Evolutionary conservation across 371 early-diverging fungal genomes (phyloP).

Genomic region (Catenaria anguillulae): DNA sequence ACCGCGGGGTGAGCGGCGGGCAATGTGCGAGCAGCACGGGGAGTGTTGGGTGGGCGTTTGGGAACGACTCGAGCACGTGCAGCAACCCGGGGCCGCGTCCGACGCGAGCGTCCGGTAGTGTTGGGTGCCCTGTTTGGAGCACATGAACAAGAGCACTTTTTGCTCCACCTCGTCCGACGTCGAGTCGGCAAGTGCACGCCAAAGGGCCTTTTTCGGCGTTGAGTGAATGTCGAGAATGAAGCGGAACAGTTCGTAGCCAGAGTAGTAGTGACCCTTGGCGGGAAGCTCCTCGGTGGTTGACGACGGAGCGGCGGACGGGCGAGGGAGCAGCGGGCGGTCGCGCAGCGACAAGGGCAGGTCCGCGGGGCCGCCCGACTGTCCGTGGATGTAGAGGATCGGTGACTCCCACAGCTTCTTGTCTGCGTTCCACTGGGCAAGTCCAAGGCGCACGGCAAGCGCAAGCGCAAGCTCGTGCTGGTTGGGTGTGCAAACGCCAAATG

Average conservation of each 20-base stretch:
- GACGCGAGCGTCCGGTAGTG: constrained; percentile 43
- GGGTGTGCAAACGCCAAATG: constrained; percentile 67
- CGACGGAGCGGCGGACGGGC: constrained; percentile 9
- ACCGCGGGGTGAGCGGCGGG: constrained; percentile 66
- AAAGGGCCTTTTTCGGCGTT: constrained; percentile 56
- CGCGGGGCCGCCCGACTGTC: constrained; percentile 10
- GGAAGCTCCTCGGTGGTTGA: constrained; percentile 9
- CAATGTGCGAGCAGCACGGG: constrained; percentile 56
- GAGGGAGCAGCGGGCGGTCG: constrained; percentile 20
- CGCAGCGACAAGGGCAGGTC: constrained; percentile 37
- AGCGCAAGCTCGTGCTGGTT: constrained; percentile 34
- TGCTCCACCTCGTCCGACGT: constrained; percentile 47
- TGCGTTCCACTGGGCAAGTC: not conserved
- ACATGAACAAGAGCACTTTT: constrained; percentile 49
- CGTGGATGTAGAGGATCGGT: not conserved
- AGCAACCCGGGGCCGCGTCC: constrained; percentile 47
- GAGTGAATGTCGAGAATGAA: constrained; percentile 57
- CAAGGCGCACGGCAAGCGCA: constrained; percentile 18
- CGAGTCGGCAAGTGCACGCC: constrained; percentile 63
- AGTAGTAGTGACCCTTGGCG: constrained; percentile 23
- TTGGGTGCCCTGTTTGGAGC: constrained; percentile 58
- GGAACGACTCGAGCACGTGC: constrained; percentile 62
- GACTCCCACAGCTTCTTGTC: not conserved
- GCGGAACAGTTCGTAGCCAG: constrained; percentile 42
- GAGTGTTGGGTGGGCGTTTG: constrained; percentile 42